phyloP scores from a whole-genome alignment of 1,284 basidiomycete species.

The Ganoderma meredithae region DNA sequence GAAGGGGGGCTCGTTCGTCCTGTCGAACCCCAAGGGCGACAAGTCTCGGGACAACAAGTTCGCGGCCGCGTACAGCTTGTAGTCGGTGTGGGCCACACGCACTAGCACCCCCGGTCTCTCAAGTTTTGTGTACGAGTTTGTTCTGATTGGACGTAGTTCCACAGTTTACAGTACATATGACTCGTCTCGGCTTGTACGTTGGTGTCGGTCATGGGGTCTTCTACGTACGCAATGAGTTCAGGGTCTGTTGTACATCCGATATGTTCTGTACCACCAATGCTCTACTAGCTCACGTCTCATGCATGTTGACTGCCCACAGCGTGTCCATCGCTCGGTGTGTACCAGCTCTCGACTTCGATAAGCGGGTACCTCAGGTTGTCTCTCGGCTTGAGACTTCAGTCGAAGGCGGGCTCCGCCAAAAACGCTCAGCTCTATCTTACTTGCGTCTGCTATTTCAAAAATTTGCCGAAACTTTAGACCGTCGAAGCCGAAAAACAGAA shows the following conservation, averaged over 20 bases:
- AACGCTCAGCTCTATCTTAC: too few species aligned
- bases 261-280: too few species aligned
- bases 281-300: too few species aligned
- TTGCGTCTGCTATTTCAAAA: too few species aligned
- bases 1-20: not conserved
- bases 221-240: not conserved
- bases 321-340: too few species aligned
- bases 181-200: not conserved
- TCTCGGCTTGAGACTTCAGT: too few species aligned
- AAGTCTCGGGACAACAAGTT: not conserved
- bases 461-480: too few species aligned
- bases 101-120: not conserved
- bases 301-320: too few species aligned
- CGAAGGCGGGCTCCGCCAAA: too few species aligned
- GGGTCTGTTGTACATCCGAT: not conserved
- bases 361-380: too few species aligned
- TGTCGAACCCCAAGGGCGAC: not conserved
- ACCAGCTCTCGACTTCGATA: too few species aligned
- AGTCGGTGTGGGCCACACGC: not conserved
- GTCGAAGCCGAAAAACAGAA: too few species aligned
- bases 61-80: not conserved
- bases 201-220: not conserved
- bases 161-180: not conserved
- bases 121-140: not conserved
- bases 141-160: not conserved